These are phyloP conservation scores for Schwanniomyces occidentalis DNA, from an alignment of 805 yeast genomes.

Conservation along the genomic window DNA sequence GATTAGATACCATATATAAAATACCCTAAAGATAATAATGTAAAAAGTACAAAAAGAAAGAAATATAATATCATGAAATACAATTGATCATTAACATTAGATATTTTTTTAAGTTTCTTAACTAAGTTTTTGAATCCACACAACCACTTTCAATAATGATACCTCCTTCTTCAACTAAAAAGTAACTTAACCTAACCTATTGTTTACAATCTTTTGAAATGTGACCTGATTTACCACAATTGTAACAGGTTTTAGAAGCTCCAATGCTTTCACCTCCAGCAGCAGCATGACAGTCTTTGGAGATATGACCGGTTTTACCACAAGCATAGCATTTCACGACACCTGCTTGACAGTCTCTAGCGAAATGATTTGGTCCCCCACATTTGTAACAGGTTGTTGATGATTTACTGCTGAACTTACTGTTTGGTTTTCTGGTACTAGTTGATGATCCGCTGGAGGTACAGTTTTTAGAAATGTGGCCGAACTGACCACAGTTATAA, in stretches of 20 bases:
- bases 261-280: conserved; percentile 47
- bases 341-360: conserved; percentile 82
- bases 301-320: conserved; percentile 86
- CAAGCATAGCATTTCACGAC: conserved; percentile 85
- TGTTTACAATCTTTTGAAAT: conserved; percentile 73
- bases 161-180: conserved; percentile 3
- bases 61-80: conserved; percentile 9
- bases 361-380: conserved; percentile 92
- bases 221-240: conserved; percentile 81
- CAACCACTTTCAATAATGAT: conserved; percentile 1
- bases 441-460: conserved; percentile 35
- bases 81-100: conserved; percentile 3
- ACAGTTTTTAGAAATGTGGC: conserved; percentile 84
- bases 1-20: conserved; percentile 5
- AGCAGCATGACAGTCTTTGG: conserved; percentile 73
- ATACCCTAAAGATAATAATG: conserved; percentile 2
- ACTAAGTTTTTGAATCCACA: too few species aligned
- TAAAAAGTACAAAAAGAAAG: conserved; percentile 4
- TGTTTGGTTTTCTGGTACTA: conserved; percentile 20
- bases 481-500: conserved; percentile 57
- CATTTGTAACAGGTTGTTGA: conserved; percentile 80
- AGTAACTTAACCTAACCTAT: not conserved
- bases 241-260: conserved; percentile 63
- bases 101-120: not conserved
- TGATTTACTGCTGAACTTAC: conserved; percentile 19